Conservation (phyloP, 2,329 filamentous ascomycete species). For the Ophiosphaerella herpotricha region DNA sequence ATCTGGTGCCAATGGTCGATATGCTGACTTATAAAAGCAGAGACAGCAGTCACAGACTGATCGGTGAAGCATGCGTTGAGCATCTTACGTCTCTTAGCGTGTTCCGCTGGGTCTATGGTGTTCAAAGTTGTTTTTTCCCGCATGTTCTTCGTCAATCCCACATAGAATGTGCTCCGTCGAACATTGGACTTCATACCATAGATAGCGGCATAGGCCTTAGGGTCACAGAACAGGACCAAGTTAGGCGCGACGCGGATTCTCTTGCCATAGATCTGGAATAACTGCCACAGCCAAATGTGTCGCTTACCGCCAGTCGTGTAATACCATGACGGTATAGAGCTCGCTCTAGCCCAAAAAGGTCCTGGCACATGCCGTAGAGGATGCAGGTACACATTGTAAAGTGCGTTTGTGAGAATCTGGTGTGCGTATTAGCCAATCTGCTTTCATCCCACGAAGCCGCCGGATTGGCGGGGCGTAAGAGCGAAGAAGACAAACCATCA, state of each 20-base stretch:
- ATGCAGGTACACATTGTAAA: no score
- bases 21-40: slow-evolving; percentile 8
- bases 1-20: slow-evolving; percentile 15
- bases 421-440: no score
- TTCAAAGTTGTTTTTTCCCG: slow-evolving; percentile 5
- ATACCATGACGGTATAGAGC: background rate
- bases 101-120: slow-evolving; percentile 3
- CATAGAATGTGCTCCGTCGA: slow-evolving; percentile 9
- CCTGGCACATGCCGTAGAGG: no score
- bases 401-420: no score
- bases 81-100: slow-evolving; percentile 5
- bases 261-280: slow-evolving; percentile 4
- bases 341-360: no score
- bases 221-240: slow-evolving; percentile 6
- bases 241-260: slow-evolving; percentile 9
- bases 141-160: slow-evolving; percentile 3
- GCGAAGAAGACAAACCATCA: no score
- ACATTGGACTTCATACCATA: slow-evolving; percentile 14
- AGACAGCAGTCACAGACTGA: slow-evolving; percentile 3
- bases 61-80: slow-evolving; percentile 6
- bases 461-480: no score
- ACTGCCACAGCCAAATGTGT: slow-evolving; percentile 17
- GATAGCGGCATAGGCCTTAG: slow-evolving; percentile 2
- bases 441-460: no score
- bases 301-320: slow-evolving; percentile 8